Evolutionary conservation across 2,329 filamentous ascomycete species (phyloP), one percentile per base, ranked within the genome.

Genomic region (Aaosphaeria pasadenensis): DNA sequence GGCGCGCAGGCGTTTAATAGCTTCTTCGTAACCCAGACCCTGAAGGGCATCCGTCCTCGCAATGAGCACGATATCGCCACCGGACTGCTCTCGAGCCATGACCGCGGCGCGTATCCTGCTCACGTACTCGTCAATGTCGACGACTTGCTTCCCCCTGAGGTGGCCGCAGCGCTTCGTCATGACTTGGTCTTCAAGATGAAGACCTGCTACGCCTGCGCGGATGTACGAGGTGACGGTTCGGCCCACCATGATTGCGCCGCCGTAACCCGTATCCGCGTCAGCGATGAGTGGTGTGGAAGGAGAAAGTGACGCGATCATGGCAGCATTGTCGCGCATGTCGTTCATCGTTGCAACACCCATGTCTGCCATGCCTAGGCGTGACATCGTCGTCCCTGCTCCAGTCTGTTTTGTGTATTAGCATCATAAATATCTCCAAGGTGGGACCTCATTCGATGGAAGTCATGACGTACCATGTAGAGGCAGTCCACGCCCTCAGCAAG

Each of bases 101-200:
- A 68, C 71, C 0, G 82, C 82, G 0, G 83, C 83, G 1, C 77
- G 71, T 57, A 87, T 81, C 0, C 84, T 74, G n/a, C 72, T 65
- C n/a, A 75, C 61, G 54, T 76, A 86, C 17, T 76, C 75, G 1
- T 77, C 74, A 0, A 62, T 51, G 1, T 69, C 59, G 6, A 87
- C 84, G 9, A 87, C 69, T 48, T 80, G 73, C 65, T 88, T 87
- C 46, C 82, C 81, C 0, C 68, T 65, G 1, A 87, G 71, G 59
- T 87, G 84, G 1, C 84, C 84, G 62, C 84, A 87, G 7, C 83
- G 79, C 70, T 88, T 87, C 40, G 76, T 80, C 39, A 77, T 71
- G 13, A 86, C 74, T 69, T 87, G 83, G 64, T 85, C 82, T 63
- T 86, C 83, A 48, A 86, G 76, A 57, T 86, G 82, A 17, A 84